Percentiles rank a stretch among this genome's conserved stretches.
Conservation (phyloP, 805 yeast genomes). For the Saccharomycopsis guyanensis region DNA sequence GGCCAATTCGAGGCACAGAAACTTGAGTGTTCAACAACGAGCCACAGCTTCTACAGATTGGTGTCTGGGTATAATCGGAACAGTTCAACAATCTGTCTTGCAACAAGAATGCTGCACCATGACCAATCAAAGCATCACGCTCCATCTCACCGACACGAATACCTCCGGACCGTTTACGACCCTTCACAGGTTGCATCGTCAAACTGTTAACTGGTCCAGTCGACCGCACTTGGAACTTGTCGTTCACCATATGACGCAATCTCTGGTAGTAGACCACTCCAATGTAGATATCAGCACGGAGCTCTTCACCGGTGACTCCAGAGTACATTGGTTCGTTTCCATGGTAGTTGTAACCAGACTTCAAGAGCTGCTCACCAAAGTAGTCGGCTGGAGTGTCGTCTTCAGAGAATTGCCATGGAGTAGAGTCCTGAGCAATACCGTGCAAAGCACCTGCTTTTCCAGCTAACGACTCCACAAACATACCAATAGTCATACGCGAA, state of each 20-base stretch:
- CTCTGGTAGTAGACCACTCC: conserved; percentile 98
- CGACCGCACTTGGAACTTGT: conserved; percentile 97
- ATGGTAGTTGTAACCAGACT: conserved; percentile 92
- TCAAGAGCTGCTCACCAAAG: conserved; percentile 85
- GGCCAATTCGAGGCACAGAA: conserved; percentile 86
- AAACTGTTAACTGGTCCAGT: conserved; percentile 96
- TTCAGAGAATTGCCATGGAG: conserved; percentile 94
- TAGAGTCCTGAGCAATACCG: conserved; percentile 94
- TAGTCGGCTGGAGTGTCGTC: conserved; percentile 93
- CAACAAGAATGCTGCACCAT: conserved; percentile 89
- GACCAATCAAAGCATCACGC: conserved; percentile 97
- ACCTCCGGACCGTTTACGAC: conserved; percentile 98
- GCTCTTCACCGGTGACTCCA: conserved; percentile 97
- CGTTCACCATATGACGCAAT: conserved; percentile 98
- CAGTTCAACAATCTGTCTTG: conserved; percentile 94
- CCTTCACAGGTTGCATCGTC: conserved; percentile 99
- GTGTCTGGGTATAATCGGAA: conserved; percentile 88
- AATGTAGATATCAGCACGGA: conserved; percentile 89
- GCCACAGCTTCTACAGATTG: conserved; percentile 90
- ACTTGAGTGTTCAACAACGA: conserved; percentile 83
- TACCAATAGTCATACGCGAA: conserved; percentile 99
- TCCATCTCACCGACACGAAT: conserved; percentile 99
- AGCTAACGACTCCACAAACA: conserved; percentile 98
- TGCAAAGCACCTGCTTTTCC: conserved; percentile 98
- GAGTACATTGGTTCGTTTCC: conserved; percentile 99